phyloP scores from a whole-genome alignment of 805 yeast genomes.

The Myxozyma mucilagina region DNA sequence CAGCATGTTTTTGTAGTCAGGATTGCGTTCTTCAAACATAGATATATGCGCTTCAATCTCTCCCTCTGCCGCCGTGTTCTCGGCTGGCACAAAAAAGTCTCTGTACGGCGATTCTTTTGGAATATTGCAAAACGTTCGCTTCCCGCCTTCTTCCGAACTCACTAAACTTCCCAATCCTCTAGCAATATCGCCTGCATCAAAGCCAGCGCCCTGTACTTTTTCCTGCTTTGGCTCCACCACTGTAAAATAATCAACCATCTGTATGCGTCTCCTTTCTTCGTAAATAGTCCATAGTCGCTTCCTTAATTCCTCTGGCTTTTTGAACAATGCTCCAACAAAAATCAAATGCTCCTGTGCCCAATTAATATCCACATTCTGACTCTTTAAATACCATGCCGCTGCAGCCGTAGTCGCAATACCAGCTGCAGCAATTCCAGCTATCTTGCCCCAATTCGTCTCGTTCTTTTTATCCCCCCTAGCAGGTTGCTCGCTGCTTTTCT shows the following conservation, averaged over 20 bases:
- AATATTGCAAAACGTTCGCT: conserved; percentile 28
- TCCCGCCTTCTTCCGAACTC: conserved; percentile 23
- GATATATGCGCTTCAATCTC: conserved; percentile 30
- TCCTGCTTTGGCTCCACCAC: conserved; percentile 7
- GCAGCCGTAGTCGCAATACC: conserved; percentile 30
- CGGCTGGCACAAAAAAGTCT: conserved; percentile 26
- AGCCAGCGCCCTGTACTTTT: background rate
- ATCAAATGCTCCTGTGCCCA: conserved; percentile 29
- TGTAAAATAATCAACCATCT: conserved; percentile 22
- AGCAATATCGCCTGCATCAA: conserved; percentile 12
- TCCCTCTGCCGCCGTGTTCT: conserved; percentile 22
- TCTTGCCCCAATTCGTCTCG: conserved; percentile 25
- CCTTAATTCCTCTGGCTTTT: conserved; percentile 14
- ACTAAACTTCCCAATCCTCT: conserved; percentile 23
- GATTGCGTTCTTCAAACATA: conserved; percentile 27
- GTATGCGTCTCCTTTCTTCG: conserved; percentile 16
- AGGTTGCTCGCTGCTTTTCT: conserved; percentile 28
- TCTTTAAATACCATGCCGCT: conserved; percentile 29
- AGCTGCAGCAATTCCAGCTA: conserved; percentile 27
- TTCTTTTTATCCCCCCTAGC: background rate
- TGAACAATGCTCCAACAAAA: conserved; percentile 27
- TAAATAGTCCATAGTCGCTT: conserved; percentile 21
- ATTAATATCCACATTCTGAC: conserved; percentile 21
- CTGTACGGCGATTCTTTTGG: conserved; percentile 27
- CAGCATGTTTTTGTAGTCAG: conserved; percentile 15